Base-by-base conservation (phyloP, 345 rosid species). In the Barbarea vulgaris region DNA sequence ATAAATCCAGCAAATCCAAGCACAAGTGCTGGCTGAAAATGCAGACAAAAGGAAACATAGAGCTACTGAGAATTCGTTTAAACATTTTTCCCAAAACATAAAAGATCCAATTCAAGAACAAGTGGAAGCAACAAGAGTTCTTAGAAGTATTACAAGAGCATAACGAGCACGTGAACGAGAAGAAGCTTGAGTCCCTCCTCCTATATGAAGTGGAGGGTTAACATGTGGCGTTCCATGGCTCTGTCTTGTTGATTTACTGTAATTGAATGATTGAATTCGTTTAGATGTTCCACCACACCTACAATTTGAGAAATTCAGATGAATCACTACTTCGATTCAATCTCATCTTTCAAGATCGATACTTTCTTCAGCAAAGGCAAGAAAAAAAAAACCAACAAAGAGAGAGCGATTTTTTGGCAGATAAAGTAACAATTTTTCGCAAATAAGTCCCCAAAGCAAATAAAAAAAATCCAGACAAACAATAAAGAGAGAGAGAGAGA, bases 1-100 rank as follows among this genome's bases (percentile, higher is more conserved):
- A 81, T 74, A 18, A 88, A 44, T 44, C 99, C 98, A 39, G 72
- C 73, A 67, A 92, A 85, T 37, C 91, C 93, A 48, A 88, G 82
- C 15, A 87, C 19, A 68, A 80, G 77, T 72, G 81, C 76, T 33
- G 96, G 96, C 98, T 94, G 84, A 74, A 86, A 62, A 56, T 36
- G 27, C 66, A 62, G 25, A 24, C 36, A 37, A 17, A 17, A 31
- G 33, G n/a, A 65, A 62, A 17, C 46, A 31, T 13, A 19, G 17
- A 73, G 30, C 34, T n/a, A 44, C n/a, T 44, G 48, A 44, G 25
- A 56, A 24, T 24, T 36, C 18, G 39, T 30, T 42, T 17, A 1
- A 9, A 14, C 50, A 36, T n/a, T 24, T 25, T 8, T 24, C 34
- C 36, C 24, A 65, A 53, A 52, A 52, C 6, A 64, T 10, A 64